Evolutionary conservation across 148 eudicot genomes (phyloP).

Genomic region (Drosera capensis): DNA sequence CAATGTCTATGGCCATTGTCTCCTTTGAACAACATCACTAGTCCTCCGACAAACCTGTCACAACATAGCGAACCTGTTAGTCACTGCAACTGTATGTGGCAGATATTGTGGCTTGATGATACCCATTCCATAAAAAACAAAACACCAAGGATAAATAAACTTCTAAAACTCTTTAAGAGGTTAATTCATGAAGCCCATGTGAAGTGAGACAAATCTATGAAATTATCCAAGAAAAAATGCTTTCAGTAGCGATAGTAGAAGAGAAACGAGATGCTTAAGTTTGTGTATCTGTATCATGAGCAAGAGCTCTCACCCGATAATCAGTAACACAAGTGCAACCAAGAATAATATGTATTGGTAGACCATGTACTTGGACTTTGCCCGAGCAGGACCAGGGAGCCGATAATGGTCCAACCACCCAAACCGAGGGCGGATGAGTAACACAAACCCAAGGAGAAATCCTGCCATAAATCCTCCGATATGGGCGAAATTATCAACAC

Average conservation of each 20-base stretch:
- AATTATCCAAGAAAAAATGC: not conserved
- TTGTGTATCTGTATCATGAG: not conserved
- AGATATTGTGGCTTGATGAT: not conserved
- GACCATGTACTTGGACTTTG: conserved; percentile 38
- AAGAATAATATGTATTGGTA: conserved; percentile 41
- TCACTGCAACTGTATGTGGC: no score
- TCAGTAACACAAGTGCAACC: conserved; percentile 27
- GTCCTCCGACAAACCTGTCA: conserved; percentile 33
- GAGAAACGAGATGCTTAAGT: not conserved
- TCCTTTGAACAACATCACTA: conserved; percentile 52
- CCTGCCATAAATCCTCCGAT: conserved; percentile 76
- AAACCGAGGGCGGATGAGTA: conserved; percentile 64
- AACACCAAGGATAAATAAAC: no score
- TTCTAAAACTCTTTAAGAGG: no score
- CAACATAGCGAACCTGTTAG: not conserved
- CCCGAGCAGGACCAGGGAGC: conserved; percentile 43
- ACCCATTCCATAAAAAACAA: not conserved
- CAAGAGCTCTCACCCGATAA: conserved; percentile 51
- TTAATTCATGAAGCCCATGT: no score
- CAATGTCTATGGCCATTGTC: conserved; percentile 46
- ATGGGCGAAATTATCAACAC: conserved; percentile 83
- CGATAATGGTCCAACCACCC: conserved; percentile 59
- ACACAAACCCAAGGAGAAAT: conserved; percentile 61
- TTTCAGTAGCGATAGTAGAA: not conserved
- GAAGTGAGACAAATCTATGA: no score